phyloP scores from a whole-genome alignment of 2,329 filamentous ascomycete species.

The Neofusicoccum sp. region DNA sequence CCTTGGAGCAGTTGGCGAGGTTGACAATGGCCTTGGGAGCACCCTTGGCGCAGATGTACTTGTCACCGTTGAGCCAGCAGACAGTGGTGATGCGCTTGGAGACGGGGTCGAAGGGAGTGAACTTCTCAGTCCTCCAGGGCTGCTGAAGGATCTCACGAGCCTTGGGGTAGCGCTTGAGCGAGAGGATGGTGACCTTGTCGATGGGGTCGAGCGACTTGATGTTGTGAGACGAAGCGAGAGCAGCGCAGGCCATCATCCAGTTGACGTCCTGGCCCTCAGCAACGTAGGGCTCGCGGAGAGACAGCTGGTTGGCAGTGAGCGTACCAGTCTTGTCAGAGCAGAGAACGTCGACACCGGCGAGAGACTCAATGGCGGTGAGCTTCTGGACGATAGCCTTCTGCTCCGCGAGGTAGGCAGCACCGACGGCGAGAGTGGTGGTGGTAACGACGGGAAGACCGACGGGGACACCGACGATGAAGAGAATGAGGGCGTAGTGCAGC shows the following conservation, averaged over 20 bases:
- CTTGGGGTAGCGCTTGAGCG: slow-evolving; percentile 73
- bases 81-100: slow-evolving; percentile 75
- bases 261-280: slow-evolving; percentile 75
- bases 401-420: slow-evolving; percentile 73
- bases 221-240: slow-evolving; percentile 75
- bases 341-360: slow-evolving; percentile 71
- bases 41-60: slow-evolving; percentile 73
- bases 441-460: slow-evolving; percentile 79
- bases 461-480: slow-evolving; percentile 75
- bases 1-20: slow-evolving; percentile 65
- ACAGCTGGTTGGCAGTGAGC: slow-evolving; percentile 71
- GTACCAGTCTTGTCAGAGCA: slow-evolving; percentile 83
- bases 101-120: slow-evolving; percentile 75
- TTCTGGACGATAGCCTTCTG: slow-evolving; percentile 79
- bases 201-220: slow-evolving; percentile 76
- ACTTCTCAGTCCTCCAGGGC: slow-evolving; percentile 75
- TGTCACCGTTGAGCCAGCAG: slow-evolving; percentile 67
- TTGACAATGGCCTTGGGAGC: slow-evolving; percentile 73
- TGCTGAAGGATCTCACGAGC: slow-evolving; percentile 72
- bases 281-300: slow-evolving; percentile 73
- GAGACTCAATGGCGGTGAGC: slow-evolving; percentile 73
- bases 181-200: slow-evolving; percentile 75
- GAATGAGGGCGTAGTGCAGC: slow-evolving; percentile 66
- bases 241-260: slow-evolving; percentile 82
- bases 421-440: slow-evolving; percentile 73